phyloP scores from a whole-genome alignment of 257 asterid species.

The Lycium barbarum region DNA sequence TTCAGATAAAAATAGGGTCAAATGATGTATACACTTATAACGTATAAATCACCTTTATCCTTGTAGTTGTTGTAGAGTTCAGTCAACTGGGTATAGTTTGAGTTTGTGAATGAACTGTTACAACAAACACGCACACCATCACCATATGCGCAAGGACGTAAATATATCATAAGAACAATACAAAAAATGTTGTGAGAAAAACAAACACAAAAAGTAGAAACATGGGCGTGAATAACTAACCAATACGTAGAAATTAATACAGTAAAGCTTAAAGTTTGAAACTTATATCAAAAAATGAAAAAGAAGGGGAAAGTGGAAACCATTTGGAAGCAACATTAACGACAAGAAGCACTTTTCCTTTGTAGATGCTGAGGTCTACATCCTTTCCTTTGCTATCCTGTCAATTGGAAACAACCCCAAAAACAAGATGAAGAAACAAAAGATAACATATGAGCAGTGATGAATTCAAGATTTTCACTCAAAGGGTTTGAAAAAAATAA shows the following conservation, averaged over 20 bases:
- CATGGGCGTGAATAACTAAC: neutral
- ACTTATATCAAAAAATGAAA: neutral
- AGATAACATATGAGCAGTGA: neutral
- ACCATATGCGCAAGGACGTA: neutral
- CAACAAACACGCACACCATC: conserved; percentile 36
- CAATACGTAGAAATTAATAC: neutral
- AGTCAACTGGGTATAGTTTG: conserved; percentile 79
- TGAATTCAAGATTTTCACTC: no score
- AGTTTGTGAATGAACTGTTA: conserved; percentile 74
- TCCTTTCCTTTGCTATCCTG: conserved; percentile 75
- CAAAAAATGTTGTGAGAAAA: neutral
- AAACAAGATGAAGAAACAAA: neutral
- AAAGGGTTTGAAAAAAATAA: no score
- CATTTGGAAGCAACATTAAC: conserved; percentile 98
- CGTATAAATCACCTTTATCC: conserved; percentile 61
- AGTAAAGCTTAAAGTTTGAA: neutral
- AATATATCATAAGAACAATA: neutral
- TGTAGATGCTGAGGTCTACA: conserved; percentile 65
- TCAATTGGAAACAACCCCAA: neutral
- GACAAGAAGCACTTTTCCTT: conserved; percentile 85
- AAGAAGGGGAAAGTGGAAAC: conserved; percentile 37
- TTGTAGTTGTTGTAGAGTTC: conserved; percentile 65
- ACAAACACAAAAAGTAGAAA: neutral
- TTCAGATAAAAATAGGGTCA: neutral
- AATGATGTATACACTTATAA: no score